Conservation (phyloP, 1,139 yeast species). For the Diutina rugosa region DNA sequence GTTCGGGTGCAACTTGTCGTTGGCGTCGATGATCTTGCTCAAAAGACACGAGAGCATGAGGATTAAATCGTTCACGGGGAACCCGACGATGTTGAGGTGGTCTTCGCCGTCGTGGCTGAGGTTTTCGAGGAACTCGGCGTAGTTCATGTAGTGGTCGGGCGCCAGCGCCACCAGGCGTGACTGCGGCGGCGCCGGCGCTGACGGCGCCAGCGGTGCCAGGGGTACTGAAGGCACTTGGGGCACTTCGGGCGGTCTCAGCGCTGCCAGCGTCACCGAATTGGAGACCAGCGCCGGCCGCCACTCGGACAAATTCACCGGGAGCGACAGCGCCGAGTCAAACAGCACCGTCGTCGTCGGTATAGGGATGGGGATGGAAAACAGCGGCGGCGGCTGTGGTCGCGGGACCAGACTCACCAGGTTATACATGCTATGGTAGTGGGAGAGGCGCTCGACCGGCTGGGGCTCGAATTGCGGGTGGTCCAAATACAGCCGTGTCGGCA, state of each 20-base stretch:
- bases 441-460: background rate
- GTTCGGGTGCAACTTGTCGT: constrained; percentile 71
- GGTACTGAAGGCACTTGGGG: background rate
- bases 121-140: constrained; percentile 24
- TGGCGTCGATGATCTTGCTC: constrained; percentile 84
- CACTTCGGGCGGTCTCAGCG: background rate
- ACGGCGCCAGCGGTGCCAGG: background rate
- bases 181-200: background rate
- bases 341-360: constrained; percentile 1
- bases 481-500: background rate
- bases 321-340: constrained; percentile 1
- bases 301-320: background rate
- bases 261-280: background rate
- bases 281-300: background rate
- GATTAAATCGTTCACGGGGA: constrained; percentile 70
- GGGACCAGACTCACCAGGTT: background rate
- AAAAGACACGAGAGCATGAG: constrained; percentile 76
- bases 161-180: background rate
- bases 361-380: constrained; percentile 1
- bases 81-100: constrained; percentile 70
- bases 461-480: background rate
- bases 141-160: constrained; percentile 20
- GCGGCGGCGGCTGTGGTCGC: background rate
- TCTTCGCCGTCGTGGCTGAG: constrained; percentile 16
- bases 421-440: background rate